A percentile compares a stretch with the other conserved stretches of the same genome.
phyloP scores from a whole-genome alignment of 2,329 filamentous ascomycete species.

The Cordyceps fumosorosea region DNA sequence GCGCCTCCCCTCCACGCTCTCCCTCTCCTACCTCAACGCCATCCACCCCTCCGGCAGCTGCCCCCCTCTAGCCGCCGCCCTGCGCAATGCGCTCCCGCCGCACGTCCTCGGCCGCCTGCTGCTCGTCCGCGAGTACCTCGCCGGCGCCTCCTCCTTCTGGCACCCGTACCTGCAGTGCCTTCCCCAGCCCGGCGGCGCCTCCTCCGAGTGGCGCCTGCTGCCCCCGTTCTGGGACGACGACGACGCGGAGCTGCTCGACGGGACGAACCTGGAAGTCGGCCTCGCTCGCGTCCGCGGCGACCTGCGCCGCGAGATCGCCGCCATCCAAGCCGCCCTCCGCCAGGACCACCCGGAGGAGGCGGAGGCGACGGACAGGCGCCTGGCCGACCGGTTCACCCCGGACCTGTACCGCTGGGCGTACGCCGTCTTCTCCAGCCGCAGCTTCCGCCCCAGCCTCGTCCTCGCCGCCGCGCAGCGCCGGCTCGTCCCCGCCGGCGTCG shows the following conservation, averaged over 20 bases:
- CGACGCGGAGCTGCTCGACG: conserved; percentile 51
- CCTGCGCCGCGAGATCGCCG: conserved; percentile 39
- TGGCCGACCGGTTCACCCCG: conserved; percentile 33
- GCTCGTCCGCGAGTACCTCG: conserved; percentile 60
- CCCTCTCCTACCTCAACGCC: conserved; percentile 54
- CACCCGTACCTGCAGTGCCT: conserved; percentile 59
- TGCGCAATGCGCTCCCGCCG: conserved; percentile 47
- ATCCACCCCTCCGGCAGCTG: conserved; percentile 43
- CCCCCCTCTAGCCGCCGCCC: conserved; percentile 58
- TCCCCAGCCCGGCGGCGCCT: conserved; percentile 48
- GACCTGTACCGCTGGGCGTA: conserved; percentile 58
- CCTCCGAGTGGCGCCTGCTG: background rate
- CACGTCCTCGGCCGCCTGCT: conserved; percentile 62
- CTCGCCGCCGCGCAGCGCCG: conserved; percentile 68
- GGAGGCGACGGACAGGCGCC: conserved; percentile 19
- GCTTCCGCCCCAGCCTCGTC: conserved; percentile 58
- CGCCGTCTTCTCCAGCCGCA: conserved; percentile 57
- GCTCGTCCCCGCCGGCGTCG: conserved; percentile 38
- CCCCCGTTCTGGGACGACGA: conserved; percentile 50
- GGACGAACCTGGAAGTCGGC: conserved; percentile 46
- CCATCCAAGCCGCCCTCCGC: conserved; percentile 33
- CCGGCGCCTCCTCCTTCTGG: conserved; percentile 56
- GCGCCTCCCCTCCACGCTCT: conserved; percentile 43
- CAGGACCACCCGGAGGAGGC: background rate
- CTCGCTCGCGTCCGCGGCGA: conserved; percentile 40